Evolutionary conservation across 2,329 filamentous ascomycete genomes (phyloP).

Genomic region (Exophiala dermatitidis): DNA sequence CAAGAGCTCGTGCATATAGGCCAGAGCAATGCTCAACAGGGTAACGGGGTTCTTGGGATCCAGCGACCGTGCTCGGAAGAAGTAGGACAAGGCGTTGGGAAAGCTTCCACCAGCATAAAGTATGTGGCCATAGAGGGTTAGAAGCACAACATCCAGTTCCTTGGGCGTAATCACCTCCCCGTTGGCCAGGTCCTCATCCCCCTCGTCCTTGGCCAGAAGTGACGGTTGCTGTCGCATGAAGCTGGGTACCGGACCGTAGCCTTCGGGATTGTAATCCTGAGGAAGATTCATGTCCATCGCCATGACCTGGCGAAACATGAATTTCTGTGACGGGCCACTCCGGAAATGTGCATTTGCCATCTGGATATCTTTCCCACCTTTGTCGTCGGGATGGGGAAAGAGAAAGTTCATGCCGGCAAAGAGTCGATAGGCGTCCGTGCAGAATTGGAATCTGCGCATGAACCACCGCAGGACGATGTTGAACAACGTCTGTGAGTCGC

Average conservation of each 20-base stretch:
- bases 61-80: slow-evolving; percentile 58
- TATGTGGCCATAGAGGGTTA: slow-evolving; percentile 87
- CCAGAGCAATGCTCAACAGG: slow-evolving; percentile 71
- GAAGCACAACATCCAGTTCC: slow-evolving; percentile 67
- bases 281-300: slow-evolving; percentile 67
- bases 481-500: slow-evolving; percentile 69
- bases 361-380: slow-evolving; percentile 16
- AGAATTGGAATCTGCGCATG: slow-evolving; percentile 72
- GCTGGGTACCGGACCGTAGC: slow-evolving; percentile 32
- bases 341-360: slow-evolving; percentile 52
- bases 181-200: slow-evolving; percentile 29
- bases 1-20: slow-evolving; percentile 80
- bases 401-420: slow-evolving; percentile 72
- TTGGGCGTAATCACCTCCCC: slow-evolving; percentile 28
- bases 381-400: slow-evolving; percentile 54
- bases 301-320: slow-evolving; percentile 84
- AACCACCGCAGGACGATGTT: slow-evolving; percentile 67
- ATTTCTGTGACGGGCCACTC: slow-evolving; percentile 69
- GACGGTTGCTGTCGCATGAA: slow-evolving; percentile 24
- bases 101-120: slow-evolving; percentile 78
- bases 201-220: slow-evolving; percentile 22
- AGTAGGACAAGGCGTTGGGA: slow-evolving; percentile 78
- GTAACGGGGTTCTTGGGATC: slow-evolving; percentile 50
- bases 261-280: slow-evolving; percentile 39
- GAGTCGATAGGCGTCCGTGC: slow-evolving; percentile 75